A percentile compares a stretch with the other conserved stretches of the same genome.
Evolutionary conservation across 2,329 filamentous ascomycete species (phyloP).

Genomic region (Neofusicoccum umdonicola): DNA sequence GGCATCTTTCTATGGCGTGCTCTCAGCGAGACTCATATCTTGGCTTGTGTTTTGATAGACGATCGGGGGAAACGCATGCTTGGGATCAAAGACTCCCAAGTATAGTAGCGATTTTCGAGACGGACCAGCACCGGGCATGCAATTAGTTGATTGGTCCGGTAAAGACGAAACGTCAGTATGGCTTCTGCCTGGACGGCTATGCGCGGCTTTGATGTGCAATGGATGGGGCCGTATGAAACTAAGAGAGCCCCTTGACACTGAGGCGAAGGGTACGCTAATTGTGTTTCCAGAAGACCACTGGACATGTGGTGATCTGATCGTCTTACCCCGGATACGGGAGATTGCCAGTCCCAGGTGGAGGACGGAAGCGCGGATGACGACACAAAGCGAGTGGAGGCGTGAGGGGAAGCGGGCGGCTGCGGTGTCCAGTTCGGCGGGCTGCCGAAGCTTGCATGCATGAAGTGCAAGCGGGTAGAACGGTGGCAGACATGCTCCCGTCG

Average conservation of each 20-base stretch:
- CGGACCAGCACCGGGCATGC: too few species aligned
- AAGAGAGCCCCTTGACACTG: neutral
- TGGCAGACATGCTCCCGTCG: neutral
- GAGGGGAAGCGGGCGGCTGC: constrained; percentile 1
- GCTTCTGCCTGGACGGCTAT: neutral
- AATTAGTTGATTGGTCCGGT: too few species aligned
- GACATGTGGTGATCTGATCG: constrained; percentile 7
- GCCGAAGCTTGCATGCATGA: neutral
- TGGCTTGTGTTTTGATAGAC: too few species aligned
- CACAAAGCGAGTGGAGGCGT: neutral
- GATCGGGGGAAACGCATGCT: too few species aligned
- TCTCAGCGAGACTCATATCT: too few species aligned
- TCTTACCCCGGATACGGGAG: constrained; percentile 12
- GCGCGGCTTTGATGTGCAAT: neutral
- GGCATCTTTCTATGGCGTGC: too few species aligned
- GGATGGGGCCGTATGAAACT: neutral
- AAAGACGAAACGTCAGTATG: too few species aligned
- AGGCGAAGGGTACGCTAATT: neutral
- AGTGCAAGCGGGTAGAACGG: neutral
- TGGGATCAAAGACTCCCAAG: too few species aligned
- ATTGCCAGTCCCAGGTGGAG: constrained; percentile 5
- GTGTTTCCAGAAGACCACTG: neutral
- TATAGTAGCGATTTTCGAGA: too few species aligned
- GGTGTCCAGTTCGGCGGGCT: neutral
- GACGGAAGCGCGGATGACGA: constrained; percentile 3